Percentiles rank a stretch among this genome's conserved stretches.
Evolutionary conservation across 2,329 filamentous ascomycete species (phyloP).

Genomic region (Trichophyton rubrum): DNA sequence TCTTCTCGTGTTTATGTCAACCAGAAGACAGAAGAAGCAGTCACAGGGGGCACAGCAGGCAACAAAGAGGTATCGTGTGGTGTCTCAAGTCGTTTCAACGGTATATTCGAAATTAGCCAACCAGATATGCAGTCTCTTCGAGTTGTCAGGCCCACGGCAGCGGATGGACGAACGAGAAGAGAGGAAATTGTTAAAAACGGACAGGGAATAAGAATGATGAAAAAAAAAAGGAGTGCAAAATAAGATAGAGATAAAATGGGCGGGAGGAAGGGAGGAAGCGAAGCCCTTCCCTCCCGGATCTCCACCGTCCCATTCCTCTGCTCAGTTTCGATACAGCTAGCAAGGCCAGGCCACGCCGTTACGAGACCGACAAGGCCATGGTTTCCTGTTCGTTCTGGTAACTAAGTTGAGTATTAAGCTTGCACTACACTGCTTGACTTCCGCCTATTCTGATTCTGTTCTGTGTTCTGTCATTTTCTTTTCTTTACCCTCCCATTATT

Average conservation of each 20-base stretch:
- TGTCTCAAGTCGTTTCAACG: constrained; percentile 2
- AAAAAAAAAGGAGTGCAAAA: background rate
- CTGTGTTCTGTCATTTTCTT: too few relatives aligned
- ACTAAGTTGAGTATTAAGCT: too few relatives aligned
- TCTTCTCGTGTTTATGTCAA: background rate
- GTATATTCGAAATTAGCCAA: background rate
- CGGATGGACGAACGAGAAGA: background rate
- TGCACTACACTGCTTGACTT: too few relatives aligned
- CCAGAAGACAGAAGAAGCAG: background rate
- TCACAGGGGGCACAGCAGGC: background rate
- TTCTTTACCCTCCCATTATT: too few relatives aligned
- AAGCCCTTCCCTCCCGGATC: constrained; percentile 1
- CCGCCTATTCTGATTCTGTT: too few relatives aligned
- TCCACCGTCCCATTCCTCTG: constrained; percentile 2
- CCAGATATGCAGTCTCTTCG: background rate
- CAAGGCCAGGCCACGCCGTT: constrained; percentile 2
- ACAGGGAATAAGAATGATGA: too few relatives aligned
- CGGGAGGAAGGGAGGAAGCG: constrained; percentile 2
- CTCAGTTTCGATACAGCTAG: background rate
- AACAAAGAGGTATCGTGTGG: background rate
- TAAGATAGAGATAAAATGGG: background rate
- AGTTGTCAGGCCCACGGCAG: background rate
- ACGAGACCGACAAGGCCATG: background rate
- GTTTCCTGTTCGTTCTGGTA: too few relatives aligned
- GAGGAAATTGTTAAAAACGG: background rate